A percentile compares a stretch with the other conserved stretches of the same genome.
Evolutionary conservation across 805 yeast species (phyloP).

Genomic region (Candida tibetensis): DNA sequence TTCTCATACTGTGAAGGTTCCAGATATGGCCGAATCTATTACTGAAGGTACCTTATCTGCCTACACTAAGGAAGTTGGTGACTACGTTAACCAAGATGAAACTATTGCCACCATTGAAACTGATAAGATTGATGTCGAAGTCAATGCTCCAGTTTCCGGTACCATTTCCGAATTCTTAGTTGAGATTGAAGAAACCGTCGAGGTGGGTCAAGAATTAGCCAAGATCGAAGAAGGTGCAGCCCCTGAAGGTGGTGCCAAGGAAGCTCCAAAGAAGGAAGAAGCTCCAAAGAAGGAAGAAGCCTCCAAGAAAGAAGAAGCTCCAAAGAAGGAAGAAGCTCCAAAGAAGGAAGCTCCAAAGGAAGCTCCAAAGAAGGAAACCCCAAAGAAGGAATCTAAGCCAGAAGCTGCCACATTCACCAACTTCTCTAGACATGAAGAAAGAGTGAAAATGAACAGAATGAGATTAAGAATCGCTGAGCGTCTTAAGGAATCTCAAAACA

Average conservation of each 20-base stretch:
- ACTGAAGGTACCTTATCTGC: conserved; percentile 89
- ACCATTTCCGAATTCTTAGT: conserved; percentile 81
- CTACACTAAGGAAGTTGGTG: conserved; percentile 76
- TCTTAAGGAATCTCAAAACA: conserved; percentile 97
- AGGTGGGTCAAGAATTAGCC: conserved; percentile 90
- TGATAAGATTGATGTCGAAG: conserved; percentile 96
- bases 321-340: conserved; percentile 26
- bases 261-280: conserved; percentile 26
- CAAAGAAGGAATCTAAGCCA: conserved; percentile 22
- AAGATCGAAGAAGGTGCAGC: conserved; percentile 79
- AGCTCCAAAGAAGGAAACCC: conserved; percentile 32
- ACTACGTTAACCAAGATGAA: conserved; percentile 81
- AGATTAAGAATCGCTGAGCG: conserved; percentile 98
- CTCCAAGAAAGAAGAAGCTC: conserved; percentile 12
- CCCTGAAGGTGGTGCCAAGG: conserved; percentile 56
- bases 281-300: conserved; percentile 27
- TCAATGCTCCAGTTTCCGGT: conserved; percentile 91
- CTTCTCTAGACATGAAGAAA: conserved; percentile 81
- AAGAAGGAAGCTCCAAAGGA: conserved; percentile 24
- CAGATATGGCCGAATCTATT: conserved; percentile 98
- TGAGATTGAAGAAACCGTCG: conserved; percentile 86
- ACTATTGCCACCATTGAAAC: conserved; percentile 96
- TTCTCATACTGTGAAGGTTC: conserved; percentile 71
- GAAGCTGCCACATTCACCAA: conserved; percentile 40
- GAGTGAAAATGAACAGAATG: conserved; percentile 99